These are phyloP conservation scores for Wickerhamiella qilinensis DNA, from an alignment of 805 yeast species.

Conservation along the genomic window DNA sequence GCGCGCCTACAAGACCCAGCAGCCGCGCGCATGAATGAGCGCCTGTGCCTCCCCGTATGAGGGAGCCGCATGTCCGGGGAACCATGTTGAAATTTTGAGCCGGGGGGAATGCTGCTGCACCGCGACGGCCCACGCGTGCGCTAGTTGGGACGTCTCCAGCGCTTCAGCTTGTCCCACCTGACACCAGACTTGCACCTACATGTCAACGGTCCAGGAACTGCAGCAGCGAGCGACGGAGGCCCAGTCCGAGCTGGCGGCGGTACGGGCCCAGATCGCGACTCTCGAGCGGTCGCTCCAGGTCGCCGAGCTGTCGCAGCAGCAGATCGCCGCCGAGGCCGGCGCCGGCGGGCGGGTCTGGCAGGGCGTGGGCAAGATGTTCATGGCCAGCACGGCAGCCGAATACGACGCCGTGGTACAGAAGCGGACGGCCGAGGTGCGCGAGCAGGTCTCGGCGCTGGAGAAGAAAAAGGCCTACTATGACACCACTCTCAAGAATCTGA, in stretches of 20 bases:
- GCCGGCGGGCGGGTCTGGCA: conserved; percentile 53
- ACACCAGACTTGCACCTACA: too few species aligned
- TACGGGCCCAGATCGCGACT: conserved; percentile 34
- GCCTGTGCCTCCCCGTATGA: too few species aligned
- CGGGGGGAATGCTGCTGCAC: too few species aligned
- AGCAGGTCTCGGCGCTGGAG: conserved; percentile 40
- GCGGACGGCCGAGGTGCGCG: conserved; percentile 40
- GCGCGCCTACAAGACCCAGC: too few species aligned
- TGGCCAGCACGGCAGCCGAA: conserved; percentile 26
- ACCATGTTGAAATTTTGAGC: too few species aligned
- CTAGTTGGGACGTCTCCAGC: too few species aligned
- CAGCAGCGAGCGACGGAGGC: conserved; percentile 45
- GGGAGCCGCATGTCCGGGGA: too few species aligned
- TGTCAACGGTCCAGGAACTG: conserved; percentile 31
- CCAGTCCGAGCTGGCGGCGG: conserved; percentile 41
- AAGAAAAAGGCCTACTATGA: conserved; percentile 60
- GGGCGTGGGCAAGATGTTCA: conserved; percentile 60
- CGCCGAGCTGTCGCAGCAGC: conserved; percentile 39
- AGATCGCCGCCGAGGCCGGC: conserved; percentile 30
- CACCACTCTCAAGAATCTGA: conserved; percentile 61
- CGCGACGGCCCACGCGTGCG: too few species aligned
- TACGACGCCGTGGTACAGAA: conserved; percentile 34
- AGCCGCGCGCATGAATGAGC: too few species aligned
- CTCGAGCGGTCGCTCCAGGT: conserved; percentile 35
- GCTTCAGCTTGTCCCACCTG: too few species aligned